Conservation (phyloP, 2,329 filamentous ascomycete species). For the Paecilomyces variotii region DNA sequence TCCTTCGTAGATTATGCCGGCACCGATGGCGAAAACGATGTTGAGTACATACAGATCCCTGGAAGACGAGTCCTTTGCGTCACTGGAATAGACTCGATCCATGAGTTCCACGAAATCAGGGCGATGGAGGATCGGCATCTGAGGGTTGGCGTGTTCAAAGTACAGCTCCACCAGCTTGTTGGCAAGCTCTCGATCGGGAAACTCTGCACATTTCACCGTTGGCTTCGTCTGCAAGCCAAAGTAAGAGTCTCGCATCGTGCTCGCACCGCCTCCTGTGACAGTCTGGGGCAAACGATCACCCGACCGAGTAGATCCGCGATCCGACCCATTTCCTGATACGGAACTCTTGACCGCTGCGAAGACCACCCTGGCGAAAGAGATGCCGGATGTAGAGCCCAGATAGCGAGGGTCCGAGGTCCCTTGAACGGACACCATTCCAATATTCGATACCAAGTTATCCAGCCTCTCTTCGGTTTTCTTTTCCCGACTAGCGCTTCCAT, state of each 20-base stretch:
- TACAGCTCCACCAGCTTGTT: conserved; percentile 70
- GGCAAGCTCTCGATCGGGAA: conserved; percentile 70
- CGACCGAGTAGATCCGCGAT: conserved; percentile 54
- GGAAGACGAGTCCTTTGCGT: conserved; percentile 59
- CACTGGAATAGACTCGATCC: conserved; percentile 66
- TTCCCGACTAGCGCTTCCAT: conserved; percentile 35
- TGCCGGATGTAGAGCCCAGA: conserved; percentile 76
- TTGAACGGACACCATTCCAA: conserved; percentile 69
- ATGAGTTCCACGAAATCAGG: conserved; percentile 86
- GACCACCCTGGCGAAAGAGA: conserved; percentile 89
- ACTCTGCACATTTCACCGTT: conserved; percentile 74
- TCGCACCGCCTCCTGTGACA: conserved; percentile 50
- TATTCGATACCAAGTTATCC: conserved; percentile 60
- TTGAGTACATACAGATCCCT: conserved; percentile 89
- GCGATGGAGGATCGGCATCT: conserved; percentile 86
- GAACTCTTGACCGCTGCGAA: conserved; percentile 87
- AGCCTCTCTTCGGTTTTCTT: conserved; percentile 54
- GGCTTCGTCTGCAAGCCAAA: conserved; percentile 92
- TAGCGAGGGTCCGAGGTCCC: conserved; percentile 72
- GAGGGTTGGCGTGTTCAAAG: conserved; percentile 93
- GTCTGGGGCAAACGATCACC: conserved; percentile 47
- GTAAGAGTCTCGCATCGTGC: conserved; percentile 90
- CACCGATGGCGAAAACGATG: conserved; percentile 94
- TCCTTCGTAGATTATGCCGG: conserved; percentile 73
- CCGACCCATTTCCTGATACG: conserved; percentile 49